Evolutionary conservation across 352 stramenopile genomes (phyloP).

Genomic region (Phytopythium mirpurense): DNA sequence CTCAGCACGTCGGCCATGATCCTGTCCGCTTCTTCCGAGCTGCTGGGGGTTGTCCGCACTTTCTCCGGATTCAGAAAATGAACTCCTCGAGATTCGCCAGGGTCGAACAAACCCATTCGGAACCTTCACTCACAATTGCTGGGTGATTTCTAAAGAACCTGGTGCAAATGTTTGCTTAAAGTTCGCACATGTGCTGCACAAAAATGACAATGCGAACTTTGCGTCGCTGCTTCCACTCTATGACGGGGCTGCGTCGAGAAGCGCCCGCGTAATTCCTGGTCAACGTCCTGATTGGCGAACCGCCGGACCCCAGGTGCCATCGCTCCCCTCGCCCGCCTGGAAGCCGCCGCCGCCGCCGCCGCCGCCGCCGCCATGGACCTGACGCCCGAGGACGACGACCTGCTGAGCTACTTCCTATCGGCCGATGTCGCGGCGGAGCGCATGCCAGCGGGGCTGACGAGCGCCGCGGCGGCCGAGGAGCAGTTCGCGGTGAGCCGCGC

Average conservation of each 20-base stretch:
- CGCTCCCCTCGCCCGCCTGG: neutral
- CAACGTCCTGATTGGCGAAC: constrained; percentile 3
- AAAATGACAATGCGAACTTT: no score
- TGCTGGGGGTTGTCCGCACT: neutral
- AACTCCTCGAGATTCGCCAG: neutral
- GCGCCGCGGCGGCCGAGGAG: constrained; percentile 13
- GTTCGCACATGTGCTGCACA: no score
- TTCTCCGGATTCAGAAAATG: neutral
- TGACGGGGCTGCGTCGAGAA: neutral
- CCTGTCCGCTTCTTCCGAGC: neutral
- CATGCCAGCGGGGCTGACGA: constrained; percentile 12
- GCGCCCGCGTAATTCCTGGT: neutral
- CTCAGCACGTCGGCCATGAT: constrained; percentile 3
- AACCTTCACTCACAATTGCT: constrained; percentile 4
- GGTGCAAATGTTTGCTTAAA: no score
- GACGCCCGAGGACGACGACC: constrained; percentile 79
- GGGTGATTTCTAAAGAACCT: no score
- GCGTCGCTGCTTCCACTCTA: no score
- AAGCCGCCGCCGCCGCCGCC: neutral
- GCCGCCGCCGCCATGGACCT: constrained; percentile 53
- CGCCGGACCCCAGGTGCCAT: neutral
- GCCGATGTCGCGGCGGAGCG: constrained; percentile 64
- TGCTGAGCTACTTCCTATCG: constrained; percentile 85
- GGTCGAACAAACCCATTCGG: no score
- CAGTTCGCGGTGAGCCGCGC: constrained; percentile 34